A percentile compares a stretch with the other conserved stretches of the same genome.
Conservation (phyloP, 2,329 filamentous ascomycete genomes). For the Graphilbum ipis-grandicollis region DNA sequence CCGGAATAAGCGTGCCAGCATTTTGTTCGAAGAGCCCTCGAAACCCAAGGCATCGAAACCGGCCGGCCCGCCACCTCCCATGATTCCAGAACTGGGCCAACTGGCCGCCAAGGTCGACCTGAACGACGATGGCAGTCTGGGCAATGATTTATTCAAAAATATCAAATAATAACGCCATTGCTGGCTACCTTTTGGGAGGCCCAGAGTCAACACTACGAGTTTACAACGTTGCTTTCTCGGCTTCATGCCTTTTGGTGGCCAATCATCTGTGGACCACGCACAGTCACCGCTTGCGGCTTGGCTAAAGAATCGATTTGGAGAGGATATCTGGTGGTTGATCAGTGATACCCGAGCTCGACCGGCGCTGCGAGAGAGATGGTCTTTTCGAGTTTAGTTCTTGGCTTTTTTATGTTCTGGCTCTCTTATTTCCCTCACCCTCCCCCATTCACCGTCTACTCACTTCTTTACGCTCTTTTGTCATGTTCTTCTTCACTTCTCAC, state of each 20-base stretch:
- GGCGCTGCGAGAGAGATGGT: constrained; percentile 7
- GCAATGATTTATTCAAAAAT: constrained; percentile 38
- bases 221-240: no score
- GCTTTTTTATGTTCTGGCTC: neutral
- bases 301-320: constrained; percentile 1
- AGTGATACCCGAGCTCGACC: constrained; percentile 10
- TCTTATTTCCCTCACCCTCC: no score
- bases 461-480: neutral
- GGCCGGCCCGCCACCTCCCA: constrained; percentile 36
- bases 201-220: no score
- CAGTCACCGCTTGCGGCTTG: neutral
- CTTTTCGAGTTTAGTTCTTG: constrained; percentile 1
- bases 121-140: constrained; percentile 25
- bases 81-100: constrained; percentile 40
- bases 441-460: no score
- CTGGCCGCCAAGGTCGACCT: constrained; percentile 31
- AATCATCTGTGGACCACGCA: neutral
- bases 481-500: neutral
- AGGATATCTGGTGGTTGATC: constrained; percentile 5
- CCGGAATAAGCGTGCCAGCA: constrained; percentile 22
- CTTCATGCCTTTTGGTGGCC: no score
- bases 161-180: no score
- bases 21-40: constrained; percentile 21
- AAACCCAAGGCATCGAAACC: constrained; percentile 14
- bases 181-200: no score